These are phyloP conservation scores for Avena eriantha DNA, from an alignment of 176 grass and related monocot species.

Conservation along the genomic window DNA sequence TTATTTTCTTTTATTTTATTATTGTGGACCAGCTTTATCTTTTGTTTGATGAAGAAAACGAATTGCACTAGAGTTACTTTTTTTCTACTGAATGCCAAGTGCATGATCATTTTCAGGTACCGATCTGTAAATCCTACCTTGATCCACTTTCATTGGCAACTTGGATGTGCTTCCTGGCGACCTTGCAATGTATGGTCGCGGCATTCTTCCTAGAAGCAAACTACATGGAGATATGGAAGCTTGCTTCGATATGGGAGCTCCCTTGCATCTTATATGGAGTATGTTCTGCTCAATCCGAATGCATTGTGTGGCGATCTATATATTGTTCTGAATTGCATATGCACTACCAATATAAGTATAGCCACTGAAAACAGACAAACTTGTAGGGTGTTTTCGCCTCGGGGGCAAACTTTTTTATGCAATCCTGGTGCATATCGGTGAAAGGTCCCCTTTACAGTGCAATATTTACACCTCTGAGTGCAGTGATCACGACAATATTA, in stretches of 20 bases:
- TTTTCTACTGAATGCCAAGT: background rate
- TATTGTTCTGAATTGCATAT: background rate
- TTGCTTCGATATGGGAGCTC: slow-evolving; percentile 59
- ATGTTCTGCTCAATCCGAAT: slow-evolving; percentile 36
- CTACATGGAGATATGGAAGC: slow-evolving; percentile 53
- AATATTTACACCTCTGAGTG: slow-evolving; percentile 67
- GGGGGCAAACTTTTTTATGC: slow-evolving; percentile 61
- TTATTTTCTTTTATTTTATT: background rate
- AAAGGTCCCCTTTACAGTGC: slow-evolving; percentile 71
- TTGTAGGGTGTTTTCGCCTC: slow-evolving; percentile 70
- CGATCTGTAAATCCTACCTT: slow-evolving; percentile 58
- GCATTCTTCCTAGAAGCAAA: slow-evolving; percentile 59
- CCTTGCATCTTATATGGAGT: slow-evolving; percentile 65
- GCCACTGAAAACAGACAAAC: background rate
- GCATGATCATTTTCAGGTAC: slow-evolving; percentile 31
- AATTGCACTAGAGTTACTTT: background rate
- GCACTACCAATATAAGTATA: too few species aligned
- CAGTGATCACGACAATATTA: slow-evolving; percentile 57
- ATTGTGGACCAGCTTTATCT: background rate
- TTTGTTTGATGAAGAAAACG: background rate
- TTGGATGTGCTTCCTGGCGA: slow-evolving; percentile 77
- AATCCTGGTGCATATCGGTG: slow-evolving; percentile 71
- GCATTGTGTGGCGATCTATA: background rate
- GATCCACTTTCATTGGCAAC: slow-evolving; percentile 64
- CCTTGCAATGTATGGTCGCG: slow-evolving; percentile 53